Percentiles rank a stretch among this genome's conserved stretches.
Evolutionary conservation across 1,284 basidiomycete genomes (phyloP).

Genomic region (Ceratobasidium papillatum): DNA sequence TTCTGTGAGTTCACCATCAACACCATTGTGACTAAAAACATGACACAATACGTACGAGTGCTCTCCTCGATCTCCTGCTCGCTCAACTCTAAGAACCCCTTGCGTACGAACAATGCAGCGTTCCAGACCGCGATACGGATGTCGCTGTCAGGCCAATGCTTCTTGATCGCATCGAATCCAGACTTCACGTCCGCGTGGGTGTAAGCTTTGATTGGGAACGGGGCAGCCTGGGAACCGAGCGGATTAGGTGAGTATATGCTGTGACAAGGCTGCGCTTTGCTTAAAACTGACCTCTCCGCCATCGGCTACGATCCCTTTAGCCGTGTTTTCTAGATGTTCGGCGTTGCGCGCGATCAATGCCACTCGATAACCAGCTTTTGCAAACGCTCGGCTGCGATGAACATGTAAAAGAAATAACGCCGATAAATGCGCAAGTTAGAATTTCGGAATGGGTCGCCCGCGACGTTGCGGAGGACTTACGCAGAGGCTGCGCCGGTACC

Average conservation of each 20-base stretch:
- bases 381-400: conserved; percentile 58
- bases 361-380: conserved; percentile 64
- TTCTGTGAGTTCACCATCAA: conserved; percentile 52
- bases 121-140: conserved; percentile 76
- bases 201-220: conserved; percentile 70
- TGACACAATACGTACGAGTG: conserved; percentile 21
- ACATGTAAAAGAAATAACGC: not conserved
- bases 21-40: not conserved
- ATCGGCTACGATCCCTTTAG: conserved; percentile 63
- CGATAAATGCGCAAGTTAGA: not conserved
- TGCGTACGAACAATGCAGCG: conserved; percentile 65
- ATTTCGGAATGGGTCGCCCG: not conserved
- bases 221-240: conserved; percentile 58
- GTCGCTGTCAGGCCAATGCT: conserved; percentile 60
- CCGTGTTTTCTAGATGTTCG: conserved; percentile 62
- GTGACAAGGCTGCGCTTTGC: not conserved
- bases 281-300: conserved; percentile 64
- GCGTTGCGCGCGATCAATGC: conserved; percentile 71
- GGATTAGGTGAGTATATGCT: not conserved
- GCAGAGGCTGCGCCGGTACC: conserved; percentile 72
- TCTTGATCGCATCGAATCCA: conserved; percentile 64
- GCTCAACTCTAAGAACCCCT: conserved; percentile 72
- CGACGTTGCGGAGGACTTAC: conserved; percentile 56
- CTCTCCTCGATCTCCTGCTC: conserved; percentile 51
- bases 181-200: conserved; percentile 60